Evolutionary conservation across 1,284 basidiomycete genomes (phyloP), one percentile per base, ranked within the genome.

Genomic region (Tilletia caries): DNA sequence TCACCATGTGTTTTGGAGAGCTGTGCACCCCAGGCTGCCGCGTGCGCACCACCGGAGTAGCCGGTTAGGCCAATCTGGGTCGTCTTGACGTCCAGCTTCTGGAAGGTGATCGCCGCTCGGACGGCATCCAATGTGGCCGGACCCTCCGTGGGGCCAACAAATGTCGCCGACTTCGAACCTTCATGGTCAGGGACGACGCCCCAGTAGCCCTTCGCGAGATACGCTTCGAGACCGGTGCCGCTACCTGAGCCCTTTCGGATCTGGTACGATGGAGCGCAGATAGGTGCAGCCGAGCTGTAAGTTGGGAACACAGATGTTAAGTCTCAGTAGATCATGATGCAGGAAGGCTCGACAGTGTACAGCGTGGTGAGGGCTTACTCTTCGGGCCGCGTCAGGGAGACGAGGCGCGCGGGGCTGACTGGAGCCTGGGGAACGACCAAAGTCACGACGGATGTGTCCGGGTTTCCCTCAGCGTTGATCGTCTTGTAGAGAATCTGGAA

Each of bases 31-130:
- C 67, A 73, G 18, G 32, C 71, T 25, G 70, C 52, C 3, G 69
- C 67, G 41, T 65, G 52, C 15, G 69, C 71, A 43, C 71, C 71
- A n/a, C 71, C 71, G 15, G 58, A 66, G 65, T 73, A 73, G 33
- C 71, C 71, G 27, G 32, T 34, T 12, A 71, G 13, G n/a, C 32
- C 71, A 37, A 71, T 48, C n/a, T 60, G 15, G n/a, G 50, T 52
- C 18, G 43, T 34, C 10, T 25, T n/a, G 34, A 65, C 3, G n/a
- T 60, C 12, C n/a, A 34, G 20, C 25, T 29, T 50, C 6, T 23
- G 33, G 27, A 34, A 33, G 27, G 37, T 67, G 46, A 67, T 50
- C 20, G 69, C 41, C 29, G 58, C 70, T 23, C 68, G 64, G 2
- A 67, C 15, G 0, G 43, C 37, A 43, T 73, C 71, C 12, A 73